Conservation (phyloP, 306 rosid genomes). For the Vigna reflexopilosa region DNA sequence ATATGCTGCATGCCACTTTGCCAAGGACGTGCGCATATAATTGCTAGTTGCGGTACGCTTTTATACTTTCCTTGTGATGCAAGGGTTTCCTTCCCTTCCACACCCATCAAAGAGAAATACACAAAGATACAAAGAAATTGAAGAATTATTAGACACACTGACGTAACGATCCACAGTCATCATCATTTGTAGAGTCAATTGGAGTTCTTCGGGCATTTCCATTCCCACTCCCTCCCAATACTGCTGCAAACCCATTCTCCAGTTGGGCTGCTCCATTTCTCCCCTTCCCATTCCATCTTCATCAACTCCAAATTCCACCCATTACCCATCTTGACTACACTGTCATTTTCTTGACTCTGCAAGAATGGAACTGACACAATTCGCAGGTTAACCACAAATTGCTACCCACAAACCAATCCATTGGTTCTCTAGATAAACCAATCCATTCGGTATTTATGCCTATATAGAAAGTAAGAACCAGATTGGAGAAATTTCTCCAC, state of each 20-base stretch:
- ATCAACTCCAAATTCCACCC: background rate
- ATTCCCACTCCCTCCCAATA: background rate
- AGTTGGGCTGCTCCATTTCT: background rate
- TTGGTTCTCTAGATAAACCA: background rate
- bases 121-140: background rate
- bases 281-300: background rate
- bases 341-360: background rate
- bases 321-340: background rate
- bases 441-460: background rate
- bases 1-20: background rate
- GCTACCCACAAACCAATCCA: background rate
- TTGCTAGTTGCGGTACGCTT: background rate
- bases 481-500: too few relatives aligned
- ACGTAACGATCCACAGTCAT: slow-evolving; percentile 6
- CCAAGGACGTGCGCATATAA: background rate
- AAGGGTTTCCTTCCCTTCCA: background rate
- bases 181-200: background rate
- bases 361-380: background rate
- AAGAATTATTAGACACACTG: background rate
- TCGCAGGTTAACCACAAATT: background rate
- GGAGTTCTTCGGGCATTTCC: background rate
- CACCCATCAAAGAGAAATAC: background rate
- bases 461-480: too few relatives aligned
- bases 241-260: background rate
- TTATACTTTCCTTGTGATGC: background rate